Percentiles rank a stretch among this genome's conserved stretches.
These are phyloP conservation scores for Triticum turgidum DNA, from an alignment of 176 grass and related monocot genomes.

Conservation along the genomic window DNA sequence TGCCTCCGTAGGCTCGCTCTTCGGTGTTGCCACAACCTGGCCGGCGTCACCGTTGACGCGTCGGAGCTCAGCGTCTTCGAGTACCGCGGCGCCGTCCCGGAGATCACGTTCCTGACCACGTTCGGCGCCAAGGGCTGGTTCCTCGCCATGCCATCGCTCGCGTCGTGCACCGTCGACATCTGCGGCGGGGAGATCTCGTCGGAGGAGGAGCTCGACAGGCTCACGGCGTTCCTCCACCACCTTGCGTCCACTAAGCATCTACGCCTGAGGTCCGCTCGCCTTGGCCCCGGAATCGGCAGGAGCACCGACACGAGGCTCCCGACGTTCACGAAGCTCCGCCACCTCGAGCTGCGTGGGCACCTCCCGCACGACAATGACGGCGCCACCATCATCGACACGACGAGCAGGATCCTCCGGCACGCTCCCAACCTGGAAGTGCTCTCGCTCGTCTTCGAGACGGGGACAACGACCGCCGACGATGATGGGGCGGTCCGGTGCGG, in stretches of 20 bases:
- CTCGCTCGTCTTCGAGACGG: neutral
- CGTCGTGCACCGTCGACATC: slow-evolving; percentile 1
- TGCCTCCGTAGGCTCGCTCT: slow-evolving; percentile 16
- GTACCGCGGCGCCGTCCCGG: neutral
- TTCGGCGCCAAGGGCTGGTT: neutral
- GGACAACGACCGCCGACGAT: neutral
- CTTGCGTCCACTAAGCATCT: neutral
- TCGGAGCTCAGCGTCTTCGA: slow-evolving; percentile 13
- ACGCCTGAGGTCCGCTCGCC: neutral
- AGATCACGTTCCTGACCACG: neutral
- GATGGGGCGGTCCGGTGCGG: neutral
- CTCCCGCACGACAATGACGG: neutral
- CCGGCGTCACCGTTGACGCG: neutral
- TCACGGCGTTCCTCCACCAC: neutral
- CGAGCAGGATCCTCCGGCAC: slow-evolving; percentile 8
- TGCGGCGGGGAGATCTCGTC: neutral
- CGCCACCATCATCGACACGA: neutral
- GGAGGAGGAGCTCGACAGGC: neutral
- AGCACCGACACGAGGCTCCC: neutral
- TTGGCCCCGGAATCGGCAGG: neutral
- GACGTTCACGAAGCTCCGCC: neutral
- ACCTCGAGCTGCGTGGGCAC: slow-evolving; percentile 24
- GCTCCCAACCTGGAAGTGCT: neutral
- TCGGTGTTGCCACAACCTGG: slow-evolving; percentile 16
- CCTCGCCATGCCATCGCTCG: neutral